Percentiles rank a stretch among this genome's conserved stretches.
Evolutionary conservation across 192 early-diverging fungal species (phyloP).

Genomic region (Rhizophagus sp.): DNA sequence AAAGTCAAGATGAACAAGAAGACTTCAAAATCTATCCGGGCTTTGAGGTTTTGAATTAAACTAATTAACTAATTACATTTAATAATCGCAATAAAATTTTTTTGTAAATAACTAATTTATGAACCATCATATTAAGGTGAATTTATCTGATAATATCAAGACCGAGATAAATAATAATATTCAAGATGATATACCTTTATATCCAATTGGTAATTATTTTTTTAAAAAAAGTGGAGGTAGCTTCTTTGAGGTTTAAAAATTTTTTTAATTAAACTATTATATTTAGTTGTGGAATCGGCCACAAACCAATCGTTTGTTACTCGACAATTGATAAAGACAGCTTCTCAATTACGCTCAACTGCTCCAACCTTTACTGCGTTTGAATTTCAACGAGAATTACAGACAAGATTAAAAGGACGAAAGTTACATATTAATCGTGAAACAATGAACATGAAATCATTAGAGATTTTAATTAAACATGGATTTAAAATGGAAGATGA

Average conservation of each 20-base stretch:
- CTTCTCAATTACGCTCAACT: not conserved
- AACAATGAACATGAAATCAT: conserved; percentile 4
- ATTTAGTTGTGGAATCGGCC: conserved; percentile 20
- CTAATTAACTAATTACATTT: not conserved
- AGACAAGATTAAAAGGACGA: not conserved
- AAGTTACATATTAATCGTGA: not conserved
- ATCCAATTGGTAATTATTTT: conserved; percentile 3
- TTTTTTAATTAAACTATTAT: not conserved
- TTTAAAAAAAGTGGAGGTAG: not conserved
- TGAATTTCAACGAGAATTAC: not conserved
- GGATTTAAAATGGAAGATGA: conserved; percentile 4
- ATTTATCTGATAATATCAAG: not conserved
- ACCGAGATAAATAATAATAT: not conserved
- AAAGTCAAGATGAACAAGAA: conserved; percentile 24
- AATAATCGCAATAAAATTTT: not conserved
- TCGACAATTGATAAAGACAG: not conserved
- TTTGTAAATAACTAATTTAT: not conserved
- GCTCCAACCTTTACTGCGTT: not conserved
- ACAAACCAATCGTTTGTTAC: conserved; percentile 21
- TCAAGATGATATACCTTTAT: not conserved
- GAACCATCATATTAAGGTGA: not conserved
- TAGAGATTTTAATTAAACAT: conserved; percentile 3
- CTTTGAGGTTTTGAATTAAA: not conserved
- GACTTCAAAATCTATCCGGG: conserved; percentile 5
- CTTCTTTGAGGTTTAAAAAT: not conserved